Evolutionary conservation across 2,329 filamentous ascomycete species (phyloP).

Genomic region (Chrysoporthe puriensis): DNA sequence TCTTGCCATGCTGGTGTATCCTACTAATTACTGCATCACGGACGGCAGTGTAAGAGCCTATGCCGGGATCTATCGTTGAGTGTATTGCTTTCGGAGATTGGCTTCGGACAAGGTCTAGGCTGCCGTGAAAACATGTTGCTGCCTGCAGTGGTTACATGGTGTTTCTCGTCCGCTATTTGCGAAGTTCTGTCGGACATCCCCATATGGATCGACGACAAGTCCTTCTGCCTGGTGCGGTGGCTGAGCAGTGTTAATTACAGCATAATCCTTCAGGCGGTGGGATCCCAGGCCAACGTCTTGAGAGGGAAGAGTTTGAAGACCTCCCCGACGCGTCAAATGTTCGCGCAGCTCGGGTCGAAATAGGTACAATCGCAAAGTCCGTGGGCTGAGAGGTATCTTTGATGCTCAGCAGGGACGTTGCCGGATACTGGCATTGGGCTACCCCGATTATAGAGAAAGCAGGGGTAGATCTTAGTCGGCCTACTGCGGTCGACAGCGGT

Average conservation of each 20-base stretch:
- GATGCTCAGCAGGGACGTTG: background rate
- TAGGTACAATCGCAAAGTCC: background rate
- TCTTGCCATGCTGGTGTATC: background rate
- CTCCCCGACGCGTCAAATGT: background rate
- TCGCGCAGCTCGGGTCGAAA: background rate
- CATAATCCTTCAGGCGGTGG: background rate
- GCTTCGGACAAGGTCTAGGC: background rate
- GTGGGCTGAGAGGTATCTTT: background rate
- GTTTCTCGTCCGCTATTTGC: background rate
- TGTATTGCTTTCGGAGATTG: background rate
- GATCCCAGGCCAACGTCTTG: background rate
- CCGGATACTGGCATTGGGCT: background rate
- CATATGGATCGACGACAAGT: background rate
- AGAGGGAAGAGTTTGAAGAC: background rate
- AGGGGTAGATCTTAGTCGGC: background rate
- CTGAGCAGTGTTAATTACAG: background rate
- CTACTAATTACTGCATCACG: background rate
- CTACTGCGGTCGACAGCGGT: background rate
- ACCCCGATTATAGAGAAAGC: background rate
- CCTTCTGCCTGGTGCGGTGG: background rate
- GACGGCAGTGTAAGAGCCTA: background rate
- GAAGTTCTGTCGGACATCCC: background rate
- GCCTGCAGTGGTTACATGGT: no score
- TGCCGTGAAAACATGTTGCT: background rate
- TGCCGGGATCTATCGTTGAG: background rate